A percentile compares a stretch with the other conserved stretches of the same genome.
Evolutionary conservation across 306 rosid genomes (phyloP).

Genomic region (Pyrus betulifolia): DNA sequence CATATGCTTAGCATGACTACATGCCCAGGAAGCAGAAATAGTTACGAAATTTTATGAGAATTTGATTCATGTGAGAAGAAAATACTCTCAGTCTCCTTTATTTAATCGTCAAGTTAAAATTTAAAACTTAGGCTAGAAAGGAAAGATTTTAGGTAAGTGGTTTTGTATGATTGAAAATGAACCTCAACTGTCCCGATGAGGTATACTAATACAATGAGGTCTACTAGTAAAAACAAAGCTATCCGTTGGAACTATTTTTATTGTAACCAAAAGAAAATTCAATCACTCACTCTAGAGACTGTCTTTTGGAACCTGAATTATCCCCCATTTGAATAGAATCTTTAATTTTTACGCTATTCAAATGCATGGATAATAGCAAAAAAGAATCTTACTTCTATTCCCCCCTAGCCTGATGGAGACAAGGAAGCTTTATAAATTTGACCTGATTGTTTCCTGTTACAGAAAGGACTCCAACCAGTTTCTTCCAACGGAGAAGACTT

Average conservation of each 20-base stretch:
- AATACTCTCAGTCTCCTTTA: not conserved
- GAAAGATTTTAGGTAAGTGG: not conserved
- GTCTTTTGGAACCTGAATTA: not conserved
- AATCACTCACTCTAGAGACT: not conserved
- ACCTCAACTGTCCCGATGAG: not conserved
- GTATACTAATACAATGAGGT: not conserved
- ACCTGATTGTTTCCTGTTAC: slow-evolving; percentile 23
- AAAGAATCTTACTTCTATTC: not conserved
- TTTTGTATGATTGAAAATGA: not conserved
- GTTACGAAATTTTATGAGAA: not conserved
- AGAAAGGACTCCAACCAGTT: slow-evolving; percentile 51
- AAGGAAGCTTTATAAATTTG: not conserved
- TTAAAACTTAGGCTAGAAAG: not conserved
- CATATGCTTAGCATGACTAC: not conserved
- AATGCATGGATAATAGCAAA: not conserved
- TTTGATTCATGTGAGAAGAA: not conserved
- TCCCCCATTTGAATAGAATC: not conserved
- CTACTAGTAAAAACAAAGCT: not conserved
- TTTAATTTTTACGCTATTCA: not conserved
- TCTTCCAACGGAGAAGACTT: slow-evolving; percentile 56
- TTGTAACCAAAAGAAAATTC: not conserved
- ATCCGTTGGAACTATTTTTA: not conserved
- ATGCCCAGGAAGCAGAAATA: not conserved
- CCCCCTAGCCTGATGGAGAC: not conserved
- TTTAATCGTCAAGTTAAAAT: not conserved